phyloP scores from a whole-genome alignment of 306 rosid species.

The Chamaecrista fasciculata region DNA sequence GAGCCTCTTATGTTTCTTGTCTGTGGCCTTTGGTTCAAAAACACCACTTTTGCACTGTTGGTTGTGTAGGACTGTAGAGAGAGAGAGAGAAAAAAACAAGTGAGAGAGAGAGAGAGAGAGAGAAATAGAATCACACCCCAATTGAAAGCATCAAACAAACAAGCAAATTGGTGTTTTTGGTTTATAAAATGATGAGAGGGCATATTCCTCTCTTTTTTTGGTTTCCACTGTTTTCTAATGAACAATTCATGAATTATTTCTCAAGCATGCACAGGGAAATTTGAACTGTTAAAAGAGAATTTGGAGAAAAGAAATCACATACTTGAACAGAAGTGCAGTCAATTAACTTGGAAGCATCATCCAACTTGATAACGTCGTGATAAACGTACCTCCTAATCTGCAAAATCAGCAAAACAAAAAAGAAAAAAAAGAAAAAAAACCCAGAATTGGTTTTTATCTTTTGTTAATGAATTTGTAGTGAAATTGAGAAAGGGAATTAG shows the following conservation, averaged over 20 bases:
- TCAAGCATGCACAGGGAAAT: neutral
- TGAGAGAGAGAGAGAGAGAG: too few relatives aligned
- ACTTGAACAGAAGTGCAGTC: constrained; percentile 66
- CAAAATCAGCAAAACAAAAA: too few relatives aligned
- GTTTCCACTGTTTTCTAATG: neutral
- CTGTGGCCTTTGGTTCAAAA: constrained; percentile 73
- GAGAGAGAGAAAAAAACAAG: neutral
- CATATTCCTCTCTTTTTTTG: neutral
- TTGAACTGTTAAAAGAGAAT: too few relatives aligned
- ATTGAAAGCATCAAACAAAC: too few relatives aligned
- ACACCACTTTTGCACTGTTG: constrained; percentile 88
- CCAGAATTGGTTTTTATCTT: too few relatives aligned
- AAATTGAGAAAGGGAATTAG: neutral
- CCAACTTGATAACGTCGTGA: constrained; percentile 55
- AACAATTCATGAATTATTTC: neutral
- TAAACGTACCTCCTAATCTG: constrained; percentile 76
- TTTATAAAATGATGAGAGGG: neutral
- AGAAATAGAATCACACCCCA: neutral
- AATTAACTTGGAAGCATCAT: constrained; percentile 51
- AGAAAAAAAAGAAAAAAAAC: too few relatives aligned
- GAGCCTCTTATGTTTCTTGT: constrained; percentile 61
- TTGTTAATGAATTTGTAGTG: too few relatives aligned
- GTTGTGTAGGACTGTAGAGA: constrained; percentile 67
- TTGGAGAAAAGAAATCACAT: constrained; percentile 7
- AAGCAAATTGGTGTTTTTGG: too few relatives aligned